Percentiles rank a stretch among this genome's conserved stretches.
Evolutionary conservation across 129 eudicot genomes (phyloP).

Genomic region (Mikania micrantha): DNA sequence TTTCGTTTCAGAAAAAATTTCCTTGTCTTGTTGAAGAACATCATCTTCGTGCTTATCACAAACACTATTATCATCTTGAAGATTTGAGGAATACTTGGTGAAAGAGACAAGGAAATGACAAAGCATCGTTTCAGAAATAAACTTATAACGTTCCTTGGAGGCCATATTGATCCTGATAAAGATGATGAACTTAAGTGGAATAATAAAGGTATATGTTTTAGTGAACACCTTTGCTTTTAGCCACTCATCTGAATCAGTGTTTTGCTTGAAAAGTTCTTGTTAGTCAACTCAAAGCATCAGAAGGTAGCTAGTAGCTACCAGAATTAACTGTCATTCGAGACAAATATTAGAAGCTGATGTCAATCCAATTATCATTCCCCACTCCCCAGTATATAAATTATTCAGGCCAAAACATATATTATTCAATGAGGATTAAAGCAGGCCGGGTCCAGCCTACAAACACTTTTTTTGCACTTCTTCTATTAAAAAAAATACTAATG

Average conservation of each 20-base stretch:
- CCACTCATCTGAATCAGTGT: background rate
- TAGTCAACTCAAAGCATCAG: background rate
- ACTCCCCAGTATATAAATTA: background rate
- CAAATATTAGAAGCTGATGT: background rate
- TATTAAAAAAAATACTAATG: too few species aligned
- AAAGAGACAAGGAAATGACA: constrained; percentile 38
- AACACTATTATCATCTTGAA: constrained; percentile 16
- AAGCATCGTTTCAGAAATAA: constrained; percentile 42
- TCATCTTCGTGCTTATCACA: constrained; percentile 12
- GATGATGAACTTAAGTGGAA: constrained; percentile 76
- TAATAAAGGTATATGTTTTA: constrained; percentile 52
- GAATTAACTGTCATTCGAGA: background rate
- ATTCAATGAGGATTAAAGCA: background rate
- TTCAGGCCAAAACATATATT: background rate
- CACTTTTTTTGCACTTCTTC: background rate
- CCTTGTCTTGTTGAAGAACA: constrained; percentile 9
- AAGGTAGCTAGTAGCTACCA: background rate
- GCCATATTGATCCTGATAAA: constrained; percentile 65
- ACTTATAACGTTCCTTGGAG: constrained; percentile 49
- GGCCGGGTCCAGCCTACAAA: background rate
- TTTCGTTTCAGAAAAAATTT: background rate
- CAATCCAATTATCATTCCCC: background rate
- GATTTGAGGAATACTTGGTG: constrained; percentile 22
- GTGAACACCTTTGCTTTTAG: background rate
- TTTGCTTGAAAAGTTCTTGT: constrained; percentile 1